Base-by-base conservation (phyloP, 345 rosid genomes). In the Limnanthes douglasii region DNA sequence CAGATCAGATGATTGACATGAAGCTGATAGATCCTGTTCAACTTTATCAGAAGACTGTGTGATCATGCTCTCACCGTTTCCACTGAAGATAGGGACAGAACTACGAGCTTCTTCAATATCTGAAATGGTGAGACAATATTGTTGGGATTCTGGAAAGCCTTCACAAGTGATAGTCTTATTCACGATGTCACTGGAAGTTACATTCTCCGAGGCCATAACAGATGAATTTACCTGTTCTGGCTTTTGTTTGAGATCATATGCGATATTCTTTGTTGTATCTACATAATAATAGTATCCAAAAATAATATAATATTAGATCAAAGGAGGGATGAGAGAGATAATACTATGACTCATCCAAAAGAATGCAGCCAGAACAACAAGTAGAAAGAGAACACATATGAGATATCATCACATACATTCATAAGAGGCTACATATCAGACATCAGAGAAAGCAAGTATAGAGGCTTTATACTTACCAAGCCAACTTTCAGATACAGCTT, bases 121-220 rank as follows among this genome's bases (percentile, higher is more conserved):
- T 21, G 43, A 60, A 36, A 62, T 35, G 11, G 41, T 26, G 39
- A 52, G 34, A 35, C 34, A 24, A 39, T n/a, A n/a, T n/a, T n/a
- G n/a, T n/a, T n/a, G n/a, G n/a, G n/a, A n/a, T n/a, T n/a, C n/a
- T n/a, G n/a, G n/a, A n/a, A 58, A 50, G 36, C 51, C 69, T 62
- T 67, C 61, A 71, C 50, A 52, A 50, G 43, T 33, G 33, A 53
- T 44, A 33, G 49, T 54, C 46, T 40, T 45, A 60, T 53, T 54
- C 53, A 47, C 57, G 15, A 51, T 48, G 54, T 52, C 23, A 34
- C 56, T 37, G 21, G 61, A 65, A 26, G 31, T 46, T 32, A 54
- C 63, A 19, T 51, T 39, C 33, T 46, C 64, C 21, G 54, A 47
- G 20, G 34, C 34, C 6, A 18, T 22, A 18, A 15, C 32, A 32